Percentiles rank a stretch among this genome's conserved stretches.
Conservation (phyloP, 2,329 filamentous ascomycete genomes). For the Penicillium palitans region DNA sequence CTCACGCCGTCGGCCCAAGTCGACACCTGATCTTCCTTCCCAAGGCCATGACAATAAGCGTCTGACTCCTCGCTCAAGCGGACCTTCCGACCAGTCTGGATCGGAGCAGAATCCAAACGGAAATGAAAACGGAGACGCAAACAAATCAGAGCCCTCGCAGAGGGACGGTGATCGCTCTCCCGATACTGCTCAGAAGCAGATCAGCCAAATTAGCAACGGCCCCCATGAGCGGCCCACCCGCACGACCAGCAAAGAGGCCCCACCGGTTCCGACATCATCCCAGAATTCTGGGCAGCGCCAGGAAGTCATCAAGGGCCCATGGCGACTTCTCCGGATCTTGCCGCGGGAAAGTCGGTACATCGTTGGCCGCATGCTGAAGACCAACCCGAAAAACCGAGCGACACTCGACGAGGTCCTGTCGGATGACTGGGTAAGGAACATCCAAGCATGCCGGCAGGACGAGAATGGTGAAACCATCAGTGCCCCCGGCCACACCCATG, state of each 20-base stretch:
- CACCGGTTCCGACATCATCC: conserved; percentile 33
- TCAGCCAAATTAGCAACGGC: conserved; percentile 23
- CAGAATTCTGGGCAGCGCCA: conserved; percentile 46
- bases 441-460: conserved; percentile 78
- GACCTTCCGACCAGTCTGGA: conserved; percentile 17
- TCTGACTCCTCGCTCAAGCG: conserved; percentile 21
- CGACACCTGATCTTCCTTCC: conserved; percentile 36
- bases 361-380: conserved; percentile 86
- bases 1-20: conserved; percentile 39
- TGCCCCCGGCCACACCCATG: conserved; percentile 77
- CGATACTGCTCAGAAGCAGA: conserved; percentile 30
- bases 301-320: conserved; percentile 86
- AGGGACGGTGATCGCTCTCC: conserved; percentile 29
- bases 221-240: conserved; percentile 29
- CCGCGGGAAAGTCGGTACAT: conserved; percentile 88
- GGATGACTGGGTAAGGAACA: conserved; percentile 87
- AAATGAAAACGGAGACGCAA: conserved; percentile 5
- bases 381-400: conserved; percentile 79
- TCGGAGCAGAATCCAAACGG: conserved; percentile 23
- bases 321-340: conserved; percentile 81
- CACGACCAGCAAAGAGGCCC: conserved; percentile 44
- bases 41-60: conserved; percentile 29
- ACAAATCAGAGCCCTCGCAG: conserved; percentile 22
- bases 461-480: conserved; percentile 70
- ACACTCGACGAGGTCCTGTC: conserved; percentile 81